Percentiles rank a stretch among this genome's conserved stretches.
These are phyloP conservation scores for Ascochyta fabae DNA, from an alignment of 2,329 filamentous ascomycete species.

Conservation along the genomic window DNA sequence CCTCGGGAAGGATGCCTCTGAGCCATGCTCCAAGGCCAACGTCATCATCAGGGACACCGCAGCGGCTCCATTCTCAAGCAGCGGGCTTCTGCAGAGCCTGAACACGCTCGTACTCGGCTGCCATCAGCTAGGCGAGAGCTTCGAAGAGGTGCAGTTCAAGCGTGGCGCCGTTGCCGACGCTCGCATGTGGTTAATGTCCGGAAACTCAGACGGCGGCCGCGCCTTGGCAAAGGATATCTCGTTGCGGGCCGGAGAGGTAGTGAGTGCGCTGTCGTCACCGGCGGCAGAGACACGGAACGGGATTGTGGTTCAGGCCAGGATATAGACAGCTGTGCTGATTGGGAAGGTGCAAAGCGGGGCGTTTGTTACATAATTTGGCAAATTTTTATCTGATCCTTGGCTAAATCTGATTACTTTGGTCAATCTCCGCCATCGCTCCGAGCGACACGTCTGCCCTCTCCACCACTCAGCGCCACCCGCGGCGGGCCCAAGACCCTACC, in stretches of 20 bases:
- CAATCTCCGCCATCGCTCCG: constrained; percentile 20
- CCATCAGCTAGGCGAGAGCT: constrained; percentile 44
- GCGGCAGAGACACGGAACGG: constrained; percentile 22
- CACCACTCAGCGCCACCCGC: constrained; percentile 17
- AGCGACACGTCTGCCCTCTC: constrained; percentile 18
- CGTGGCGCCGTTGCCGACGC: constrained; percentile 37
- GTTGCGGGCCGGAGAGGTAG: constrained; percentile 43
- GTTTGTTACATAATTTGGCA: constrained; percentile 28
- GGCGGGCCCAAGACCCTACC: constrained; percentile 17
- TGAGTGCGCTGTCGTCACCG: constrained; percentile 29
- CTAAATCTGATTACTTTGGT: constrained; percentile 27
- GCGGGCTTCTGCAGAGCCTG: constrained; percentile 36
- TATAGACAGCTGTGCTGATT: constrained; percentile 24
- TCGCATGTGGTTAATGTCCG: constrained; percentile 43
- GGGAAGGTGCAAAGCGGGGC: constrained; percentile 16
- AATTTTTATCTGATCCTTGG: constrained; percentile 43
- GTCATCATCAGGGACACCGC: constrained; percentile 42
- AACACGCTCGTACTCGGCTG: constrained; percentile 45
- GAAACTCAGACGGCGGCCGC: constrained; percentile 41
- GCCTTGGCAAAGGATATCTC: constrained; percentile 47
- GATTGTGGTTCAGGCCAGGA: constrained; percentile 41
- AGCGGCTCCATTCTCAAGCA: constrained; percentile 23
- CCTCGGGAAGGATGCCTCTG: constrained; percentile 33
- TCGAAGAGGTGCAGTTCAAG: constrained; percentile 49
- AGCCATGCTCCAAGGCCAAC: constrained; percentile 32